Evolutionary conservation across 805 yeast genomes (phyloP), one percentile per base, ranked within the genome.

Genomic region (Myxozyma monticola): DNA sequence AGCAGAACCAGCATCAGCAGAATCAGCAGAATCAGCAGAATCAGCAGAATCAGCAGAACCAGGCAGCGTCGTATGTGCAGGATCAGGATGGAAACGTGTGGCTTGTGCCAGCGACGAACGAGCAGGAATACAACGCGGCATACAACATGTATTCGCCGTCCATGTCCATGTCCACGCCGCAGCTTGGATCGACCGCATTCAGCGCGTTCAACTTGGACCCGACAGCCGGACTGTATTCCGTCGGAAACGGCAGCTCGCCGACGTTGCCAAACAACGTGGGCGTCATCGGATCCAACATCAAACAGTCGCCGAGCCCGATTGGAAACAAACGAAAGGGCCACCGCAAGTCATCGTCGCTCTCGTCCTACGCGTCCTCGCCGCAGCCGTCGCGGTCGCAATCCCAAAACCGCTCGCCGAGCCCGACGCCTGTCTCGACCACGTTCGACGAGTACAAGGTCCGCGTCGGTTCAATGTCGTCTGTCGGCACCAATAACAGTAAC

Each of bases 401-500:
- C 15, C 38, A 42, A 5, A 42, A 33, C 24, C n/a, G 30, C 2
- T 18, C 40, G 12, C 36, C 47, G 6, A 36, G 41, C 8, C 36
- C 12, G 8, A 29, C 38, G 26, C 37, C 31, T 17, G 26, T 25
- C 15, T 26, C 36, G 20, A 17, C 26, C 17, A 51, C 52, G 34
- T 53, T 37, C 42, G 54, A 42, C 26, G 54, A 49, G 45, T 53
- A 53, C 39, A 42, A 42, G 24, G 49, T 52, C 18, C 21, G 38
- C n/a, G 45, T 29, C 8, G 56, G 50, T 5, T 17, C 46, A 3
- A 30, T 15, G 28, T 14, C 37, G 14, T 9, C 51, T 29, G 14
- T n/a, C 30, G 33, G 25, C 20, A 20, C 34, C 12, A 17, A 24
- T 17, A 21, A 31, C 33, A 30, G 31, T 37, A 35, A n/a, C 35